A percentile compares a stretch with the other conserved stretches of the same genome.
These are phyloP conservation scores for Graphilbum ipis-grandicollis DNA, from an alignment of 2,329 filamentous ascomycete genomes.

Conservation along the genomic window DNA sequence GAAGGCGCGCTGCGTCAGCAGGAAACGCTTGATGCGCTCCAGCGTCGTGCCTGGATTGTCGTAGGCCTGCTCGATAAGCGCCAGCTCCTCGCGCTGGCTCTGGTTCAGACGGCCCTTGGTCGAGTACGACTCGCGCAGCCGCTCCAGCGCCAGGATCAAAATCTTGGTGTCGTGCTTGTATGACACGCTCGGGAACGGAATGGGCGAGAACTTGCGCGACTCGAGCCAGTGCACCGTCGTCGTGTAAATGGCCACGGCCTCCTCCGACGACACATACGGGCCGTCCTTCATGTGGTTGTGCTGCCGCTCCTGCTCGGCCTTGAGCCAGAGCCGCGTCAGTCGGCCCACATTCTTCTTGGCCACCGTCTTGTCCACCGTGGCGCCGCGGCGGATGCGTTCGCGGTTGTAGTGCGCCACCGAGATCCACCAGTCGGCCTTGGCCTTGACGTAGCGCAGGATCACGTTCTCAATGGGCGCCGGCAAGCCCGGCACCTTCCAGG, in stretches of 20 bases:
- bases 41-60: constrained; percentile 93
- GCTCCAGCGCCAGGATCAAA: constrained; percentile 82
- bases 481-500: constrained; percentile 95
- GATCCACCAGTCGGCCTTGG: constrained; percentile 99
- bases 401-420: constrained; percentile 98
- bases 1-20: constrained; percentile 93
- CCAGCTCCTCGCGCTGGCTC: constrained; percentile 90
- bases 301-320: constrained; percentile 93
- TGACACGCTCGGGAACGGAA: constrained; percentile 95
- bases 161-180: constrained; percentile 99
- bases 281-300: constrained; percentile 99
- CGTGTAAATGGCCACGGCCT: constrained; percentile 96
- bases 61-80: constrained; percentile 94
- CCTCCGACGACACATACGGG: constrained; percentile 93
- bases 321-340: constrained; percentile 87
- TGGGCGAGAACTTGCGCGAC: constrained; percentile 94
- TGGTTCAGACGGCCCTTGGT: constrained; percentile 95
- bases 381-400: constrained; percentile 87
- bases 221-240: constrained; percentile 98
- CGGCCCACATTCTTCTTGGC: constrained; percentile 98
- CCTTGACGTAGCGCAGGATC: constrained; percentile 95
- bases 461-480: constrained; percentile 98
- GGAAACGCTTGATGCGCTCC: constrained; percentile 91
- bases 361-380: constrained; percentile 96
- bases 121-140: constrained; percentile 86